These are phyloP conservation scores for Cordyceps pruinosa DNA, from an alignment of 2,329 filamentous ascomycete genomes.

Conservation along the genomic window DNA sequence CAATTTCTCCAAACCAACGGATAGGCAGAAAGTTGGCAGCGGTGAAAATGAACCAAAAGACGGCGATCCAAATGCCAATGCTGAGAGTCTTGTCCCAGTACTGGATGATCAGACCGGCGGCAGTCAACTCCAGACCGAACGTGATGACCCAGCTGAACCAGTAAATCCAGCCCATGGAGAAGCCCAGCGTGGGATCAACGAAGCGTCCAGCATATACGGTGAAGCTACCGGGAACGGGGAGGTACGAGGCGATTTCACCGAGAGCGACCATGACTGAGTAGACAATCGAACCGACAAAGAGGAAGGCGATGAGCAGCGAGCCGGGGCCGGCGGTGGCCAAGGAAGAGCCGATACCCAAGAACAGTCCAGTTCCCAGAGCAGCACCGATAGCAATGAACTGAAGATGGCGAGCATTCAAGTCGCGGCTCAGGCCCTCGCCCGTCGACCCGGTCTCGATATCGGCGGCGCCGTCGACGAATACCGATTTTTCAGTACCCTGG, in stretches of 20 bases:
- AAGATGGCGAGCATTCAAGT: constrained; percentile 34
- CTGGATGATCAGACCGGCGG: constrained; percentile 67
- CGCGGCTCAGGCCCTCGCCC: constrained; percentile 30
- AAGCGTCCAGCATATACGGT: constrained; percentile 71
- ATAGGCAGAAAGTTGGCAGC: constrained; percentile 65
- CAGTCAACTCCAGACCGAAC: constrained; percentile 65
- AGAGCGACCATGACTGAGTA: constrained; percentile 67
- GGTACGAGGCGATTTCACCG: constrained; percentile 69
- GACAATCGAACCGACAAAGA: constrained; percentile 64
- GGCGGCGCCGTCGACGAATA: not conserved
- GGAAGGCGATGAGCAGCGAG: constrained; percentile 60
- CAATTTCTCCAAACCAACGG: constrained; percentile 66
- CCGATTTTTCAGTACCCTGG: constrained; percentile 3
- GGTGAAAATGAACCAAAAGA: constrained; percentile 68
- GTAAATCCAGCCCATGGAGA: constrained; percentile 77
- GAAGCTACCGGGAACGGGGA: constrained; percentile 71
- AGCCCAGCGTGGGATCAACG: constrained; percentile 64
- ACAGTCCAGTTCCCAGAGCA: constrained; percentile 67
- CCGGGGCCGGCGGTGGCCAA: constrained; percentile 58
- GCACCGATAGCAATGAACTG: constrained; percentile 49
- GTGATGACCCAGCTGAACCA: constrained; percentile 74
- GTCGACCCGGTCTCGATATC: constrained; percentile 31
- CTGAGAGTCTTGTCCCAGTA: constrained; percentile 60
- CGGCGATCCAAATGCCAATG: constrained; percentile 64
- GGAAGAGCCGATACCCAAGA: constrained; percentile 59